These are phyloP conservation scores for Sporobolomyces pararoseus DNA, from an alignment of 768 basidiomycete species.

Conservation along the genomic window DNA sequence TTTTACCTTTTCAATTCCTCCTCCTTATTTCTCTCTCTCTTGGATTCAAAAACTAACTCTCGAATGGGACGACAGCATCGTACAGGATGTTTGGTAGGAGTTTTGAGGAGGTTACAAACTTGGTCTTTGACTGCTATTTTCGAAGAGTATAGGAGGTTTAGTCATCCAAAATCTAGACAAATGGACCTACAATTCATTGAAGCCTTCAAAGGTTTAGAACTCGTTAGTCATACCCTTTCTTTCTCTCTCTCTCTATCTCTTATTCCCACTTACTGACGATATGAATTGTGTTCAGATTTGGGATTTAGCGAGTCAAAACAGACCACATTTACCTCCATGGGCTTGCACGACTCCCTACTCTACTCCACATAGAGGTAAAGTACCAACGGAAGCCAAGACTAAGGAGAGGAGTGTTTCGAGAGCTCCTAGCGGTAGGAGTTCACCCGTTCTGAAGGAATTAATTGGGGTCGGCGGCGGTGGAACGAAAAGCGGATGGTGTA, in stretches of 20 bases:
- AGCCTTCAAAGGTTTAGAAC: conserved; percentile 44
- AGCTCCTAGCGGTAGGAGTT: conserved; percentile 10
- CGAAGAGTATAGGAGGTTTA: conserved; percentile 50
- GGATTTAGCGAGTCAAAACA: conserved; percentile 3
- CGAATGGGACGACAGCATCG: conserved; percentile 47
- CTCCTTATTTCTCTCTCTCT: neutral
- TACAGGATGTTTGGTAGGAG: conserved; percentile 52
- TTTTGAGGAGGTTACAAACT: conserved; percentile 49
- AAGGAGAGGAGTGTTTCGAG: conserved; percentile 4
- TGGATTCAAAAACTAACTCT: neutral
- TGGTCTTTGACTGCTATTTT: conserved; percentile 47
- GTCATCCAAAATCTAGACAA: conserved; percentile 49
- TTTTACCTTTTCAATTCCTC: conserved; percentile 1
- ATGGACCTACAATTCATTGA: conserved; percentile 53
- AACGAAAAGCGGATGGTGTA: neutral
- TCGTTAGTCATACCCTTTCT: neutral
- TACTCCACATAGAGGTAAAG: conserved; percentile 4
- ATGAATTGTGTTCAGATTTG: conserved; percentile 9
- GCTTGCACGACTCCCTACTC: conserved; percentile 12
- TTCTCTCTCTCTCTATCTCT: neutral
- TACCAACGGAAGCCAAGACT: conserved; percentile 3
- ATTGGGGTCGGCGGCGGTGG: neutral
- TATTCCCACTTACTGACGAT: neutral
- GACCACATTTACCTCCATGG: neutral
- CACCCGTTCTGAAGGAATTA: neutral